Conservation (phyloP, 192 early-diverging fungal genomes). For the Coemansia sp. region DNA sequence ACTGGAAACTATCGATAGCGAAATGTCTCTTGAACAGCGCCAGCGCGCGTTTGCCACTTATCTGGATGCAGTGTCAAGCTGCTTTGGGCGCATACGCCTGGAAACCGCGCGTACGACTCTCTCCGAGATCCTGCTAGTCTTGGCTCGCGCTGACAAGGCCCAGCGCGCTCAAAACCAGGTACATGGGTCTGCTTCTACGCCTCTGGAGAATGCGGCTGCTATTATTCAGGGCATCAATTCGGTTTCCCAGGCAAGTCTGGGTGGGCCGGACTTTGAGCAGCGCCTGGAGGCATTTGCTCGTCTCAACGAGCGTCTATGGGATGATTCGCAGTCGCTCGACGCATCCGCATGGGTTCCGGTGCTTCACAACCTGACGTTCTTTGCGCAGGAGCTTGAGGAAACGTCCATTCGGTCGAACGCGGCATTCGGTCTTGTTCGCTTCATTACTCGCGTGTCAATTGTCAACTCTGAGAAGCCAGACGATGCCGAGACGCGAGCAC, state of each 20-base stretch:
- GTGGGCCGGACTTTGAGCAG: conserved; percentile 86
- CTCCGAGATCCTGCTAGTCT: conserved; percentile 60
- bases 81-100: conserved; percentile 69
- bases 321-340: conserved; percentile 52
- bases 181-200: conserved; percentile 5
- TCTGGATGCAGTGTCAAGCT: conserved; percentile 64
- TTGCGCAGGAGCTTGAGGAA: conserved; percentile 82
- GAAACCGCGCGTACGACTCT: conserved; percentile 68
- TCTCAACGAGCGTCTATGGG: conserved; percentile 73
- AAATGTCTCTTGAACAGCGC: conserved; percentile 12
- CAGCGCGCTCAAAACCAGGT: not conserved
- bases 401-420: conserved; percentile 85
- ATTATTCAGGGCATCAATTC: conserved; percentile 80
- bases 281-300: conserved; percentile 75
- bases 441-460: conserved; percentile 62
- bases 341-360: conserved; percentile 84
- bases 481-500: conserved; percentile 12
- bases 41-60: conserved; percentile 59
- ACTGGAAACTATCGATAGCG: conserved; percentile 18
- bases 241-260: conserved; percentile 69
- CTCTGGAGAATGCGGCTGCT: conserved; percentile 55
- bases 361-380: conserved; percentile 84
- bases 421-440: conserved; percentile 69
- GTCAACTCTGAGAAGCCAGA: conserved; percentile 14
- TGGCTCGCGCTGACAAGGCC: conserved; percentile 63